Evolutionary conservation across 352 stramenopile genomes (phyloP).

Genomic region (Aphanomyces invadans): DNA sequence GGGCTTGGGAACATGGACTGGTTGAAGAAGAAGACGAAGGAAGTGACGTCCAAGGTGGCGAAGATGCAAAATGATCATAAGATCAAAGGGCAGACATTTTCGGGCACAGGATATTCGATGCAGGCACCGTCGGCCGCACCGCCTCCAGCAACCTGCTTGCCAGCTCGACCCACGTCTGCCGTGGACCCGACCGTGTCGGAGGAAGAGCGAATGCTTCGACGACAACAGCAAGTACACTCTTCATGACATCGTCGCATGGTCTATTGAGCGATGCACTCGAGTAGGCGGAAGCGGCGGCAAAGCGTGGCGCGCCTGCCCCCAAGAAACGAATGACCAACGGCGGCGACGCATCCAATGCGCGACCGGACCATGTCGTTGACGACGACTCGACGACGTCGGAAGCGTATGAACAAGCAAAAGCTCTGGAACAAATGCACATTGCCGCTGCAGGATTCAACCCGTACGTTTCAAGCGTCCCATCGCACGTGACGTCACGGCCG

Average conservation of each 20-base stretch:
- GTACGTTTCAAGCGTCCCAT: background rate
- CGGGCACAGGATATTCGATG: conserved; percentile 10
- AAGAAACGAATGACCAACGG: conserved; percentile 15
- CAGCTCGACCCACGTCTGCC: background rate
- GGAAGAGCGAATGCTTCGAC: conserved; percentile 12
- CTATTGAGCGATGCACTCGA: too few relatives aligned
- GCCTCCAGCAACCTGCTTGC: background rate
- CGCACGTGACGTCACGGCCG: background rate
- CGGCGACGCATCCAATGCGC: background rate
- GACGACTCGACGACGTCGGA: conserved; percentile 15
- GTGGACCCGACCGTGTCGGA: conserved; percentile 1
- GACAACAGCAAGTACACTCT: conserved; percentile 13
- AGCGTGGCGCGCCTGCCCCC: background rate
- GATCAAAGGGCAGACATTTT: conserved; percentile 23
- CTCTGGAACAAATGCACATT: conserved; percentile 12
- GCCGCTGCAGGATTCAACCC: conserved; percentile 20
- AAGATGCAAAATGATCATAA: conserved; percentile 22
- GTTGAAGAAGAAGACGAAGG: conserved; percentile 20
- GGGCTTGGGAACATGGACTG: conserved; percentile 11
- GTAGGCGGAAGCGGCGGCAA: conserved; percentile 16
- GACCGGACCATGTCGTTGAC: background rate
- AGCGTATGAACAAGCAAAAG: conserved; percentile 18
- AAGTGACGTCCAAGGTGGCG: conserved; percentile 21
- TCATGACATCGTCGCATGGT: background rate
- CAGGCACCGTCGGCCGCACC: background rate